Evolutionary conservation across 2,329 filamentous ascomycete species (phyloP).

Genomic region (Ampelomyces quisqualis): DNA sequence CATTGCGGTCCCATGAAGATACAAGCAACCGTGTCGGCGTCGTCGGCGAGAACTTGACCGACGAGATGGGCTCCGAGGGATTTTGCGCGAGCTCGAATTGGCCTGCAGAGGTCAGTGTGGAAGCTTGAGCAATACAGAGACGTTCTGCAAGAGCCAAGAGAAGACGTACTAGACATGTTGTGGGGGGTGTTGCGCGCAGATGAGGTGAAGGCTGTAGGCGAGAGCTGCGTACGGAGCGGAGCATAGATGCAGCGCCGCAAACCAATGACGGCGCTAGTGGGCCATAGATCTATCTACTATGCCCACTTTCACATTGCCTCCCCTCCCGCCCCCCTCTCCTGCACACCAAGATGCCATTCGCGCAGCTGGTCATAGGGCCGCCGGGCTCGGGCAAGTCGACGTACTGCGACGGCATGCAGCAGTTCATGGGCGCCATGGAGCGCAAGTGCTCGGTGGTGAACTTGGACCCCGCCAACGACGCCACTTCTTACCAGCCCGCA

Average conservation of each 20-base stretch:
- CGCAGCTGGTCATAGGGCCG: conserved; percentile 88
- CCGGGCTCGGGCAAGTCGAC: conserved; percentile 96
- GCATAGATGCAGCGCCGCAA: conserved; percentile 20
- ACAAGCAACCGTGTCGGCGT: conserved; percentile 78
- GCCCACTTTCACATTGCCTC: conserved; percentile 3
- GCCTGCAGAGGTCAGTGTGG: conserved; percentile 14
- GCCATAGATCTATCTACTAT: too few species aligned
- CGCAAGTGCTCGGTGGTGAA: conserved; percentile 95
- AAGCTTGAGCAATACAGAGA: too few species aligned
- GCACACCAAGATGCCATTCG: conserved; percentile 55
- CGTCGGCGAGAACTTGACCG: conserved; percentile 78
- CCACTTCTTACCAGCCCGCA: conserved; percentile 82
- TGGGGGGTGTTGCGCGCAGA: conserved; percentile 10
- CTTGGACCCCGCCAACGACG: conserved; percentile 94
- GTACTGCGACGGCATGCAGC: conserved; percentile 98
- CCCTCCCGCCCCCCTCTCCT: too few species aligned
- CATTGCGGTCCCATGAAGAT: conserved; percentile 89
- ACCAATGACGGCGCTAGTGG: conserved; percentile 13
- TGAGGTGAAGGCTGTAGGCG: conserved; percentile 3
- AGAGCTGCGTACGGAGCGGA: conserved; percentile 21
- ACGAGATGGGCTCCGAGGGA: conserved; percentile 83
- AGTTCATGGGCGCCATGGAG: conserved; percentile 94
- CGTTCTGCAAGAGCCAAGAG: neutral
- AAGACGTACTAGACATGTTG: conserved; percentile 34
- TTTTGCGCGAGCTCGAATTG: conserved; percentile 83